Conservation (phyloP, 1,139 yeast species). For the Protomyces inouyei region DNA sequence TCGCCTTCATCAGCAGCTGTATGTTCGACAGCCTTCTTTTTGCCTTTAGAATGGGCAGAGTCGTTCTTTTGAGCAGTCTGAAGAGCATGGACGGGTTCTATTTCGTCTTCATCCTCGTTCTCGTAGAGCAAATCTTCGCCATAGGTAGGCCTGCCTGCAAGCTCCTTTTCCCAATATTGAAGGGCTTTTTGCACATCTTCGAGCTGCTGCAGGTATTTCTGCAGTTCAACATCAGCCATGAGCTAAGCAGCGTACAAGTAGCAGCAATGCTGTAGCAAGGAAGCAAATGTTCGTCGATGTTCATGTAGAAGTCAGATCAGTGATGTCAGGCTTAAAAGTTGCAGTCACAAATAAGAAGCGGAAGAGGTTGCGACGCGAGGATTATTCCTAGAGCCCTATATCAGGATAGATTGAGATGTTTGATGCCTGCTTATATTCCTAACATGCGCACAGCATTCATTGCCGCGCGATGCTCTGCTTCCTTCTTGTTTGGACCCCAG, state of each 20-base stretch:
- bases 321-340: too few species aligned
- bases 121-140: background rate
- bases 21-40: background rate
- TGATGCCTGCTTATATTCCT: background rate
- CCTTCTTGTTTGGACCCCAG: slow-evolving; percentile 52
- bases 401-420: too few species aligned
- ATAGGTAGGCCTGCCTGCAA: background rate
- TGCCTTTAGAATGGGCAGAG: background rate
- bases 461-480: slow-evolving; percentile 73
- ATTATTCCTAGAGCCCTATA: too few species aligned
- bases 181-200: background rate
- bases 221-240: background rate
- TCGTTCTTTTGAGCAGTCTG: background rate
- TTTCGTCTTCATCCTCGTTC: background rate
- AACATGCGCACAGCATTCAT: slow-evolving; percentile 47
- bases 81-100: background rate
- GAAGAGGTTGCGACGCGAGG: too few species aligned
- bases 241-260: background rate
- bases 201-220: background rate
- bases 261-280: too few species aligned
- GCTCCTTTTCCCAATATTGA: background rate
- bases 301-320: too few species aligned
- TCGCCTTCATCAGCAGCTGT: background rate
- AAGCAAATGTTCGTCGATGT: too few species aligned
- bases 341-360: too few species aligned